phyloP scores from a whole-genome alignment of 352 stramenopile genomes.

The Plasmopara halstedii region DNA sequence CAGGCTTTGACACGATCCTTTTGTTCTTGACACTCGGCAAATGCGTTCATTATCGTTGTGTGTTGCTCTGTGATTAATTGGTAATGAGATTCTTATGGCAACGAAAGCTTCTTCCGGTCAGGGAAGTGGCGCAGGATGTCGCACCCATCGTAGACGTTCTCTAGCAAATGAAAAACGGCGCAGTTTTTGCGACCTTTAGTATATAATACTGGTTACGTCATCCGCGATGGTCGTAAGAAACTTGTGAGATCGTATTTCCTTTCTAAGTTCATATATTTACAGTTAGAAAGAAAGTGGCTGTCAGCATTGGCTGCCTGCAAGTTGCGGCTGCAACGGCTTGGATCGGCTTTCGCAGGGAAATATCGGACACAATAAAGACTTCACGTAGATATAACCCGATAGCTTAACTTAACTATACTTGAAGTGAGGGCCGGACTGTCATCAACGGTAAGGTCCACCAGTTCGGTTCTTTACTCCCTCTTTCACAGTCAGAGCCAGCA shows the following conservation, averaged over 20 bases:
- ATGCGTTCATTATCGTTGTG: slow-evolving; percentile 26
- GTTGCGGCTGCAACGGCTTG: background rate
- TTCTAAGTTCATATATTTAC: background rate
- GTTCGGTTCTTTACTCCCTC: slow-evolving; percentile 17
- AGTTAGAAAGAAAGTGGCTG: slow-evolving; percentile 5
- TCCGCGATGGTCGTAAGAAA: background rate
- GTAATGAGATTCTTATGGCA: slow-evolving; percentile 12
- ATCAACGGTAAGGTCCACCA: slow-evolving; percentile 1
- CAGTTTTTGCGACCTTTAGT: slow-evolving; percentile 4
- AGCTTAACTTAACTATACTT: background rate
- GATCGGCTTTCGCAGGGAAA: slow-evolving; percentile 1
- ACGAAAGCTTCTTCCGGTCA: background rate
- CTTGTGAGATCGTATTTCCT: slow-evolving; percentile 1
- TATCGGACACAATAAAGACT: slow-evolving; percentile 9
- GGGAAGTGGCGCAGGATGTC: slow-evolving; percentile 17
- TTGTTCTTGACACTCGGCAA: slow-evolving; percentile 61
- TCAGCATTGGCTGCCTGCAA: background rate
- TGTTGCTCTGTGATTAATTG: slow-evolving; percentile 11
- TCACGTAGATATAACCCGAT: background rate
- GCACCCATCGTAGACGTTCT: slow-evolving; percentile 4
- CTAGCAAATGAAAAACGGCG: background rate
- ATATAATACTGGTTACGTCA: background rate
- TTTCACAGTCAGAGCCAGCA: slow-evolving; percentile 20
- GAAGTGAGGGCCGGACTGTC: slow-evolving; percentile 2
- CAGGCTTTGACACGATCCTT: slow-evolving; percentile 76